phyloP scores from a whole-genome alignment of 164 flowering plant species.

The Chloranthus sessilifolius region DNA sequence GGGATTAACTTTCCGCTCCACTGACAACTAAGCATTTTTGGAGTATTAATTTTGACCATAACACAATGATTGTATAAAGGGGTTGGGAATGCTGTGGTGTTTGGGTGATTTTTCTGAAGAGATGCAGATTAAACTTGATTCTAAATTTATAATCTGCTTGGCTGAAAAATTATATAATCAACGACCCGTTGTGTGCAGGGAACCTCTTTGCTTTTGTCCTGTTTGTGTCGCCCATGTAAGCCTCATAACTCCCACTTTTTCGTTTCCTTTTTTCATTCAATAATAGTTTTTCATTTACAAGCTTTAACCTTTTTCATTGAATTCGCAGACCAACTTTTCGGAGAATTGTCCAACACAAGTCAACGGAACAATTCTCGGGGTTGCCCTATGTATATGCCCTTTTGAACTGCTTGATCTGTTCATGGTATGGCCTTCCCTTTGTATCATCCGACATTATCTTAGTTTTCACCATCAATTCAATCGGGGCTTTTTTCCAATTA shows the following conservation, averaged over 20 bases:
- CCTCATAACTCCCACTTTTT: no score
- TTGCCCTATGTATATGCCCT: constrained; percentile 79
- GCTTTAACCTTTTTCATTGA: not conserved
- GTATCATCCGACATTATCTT: constrained; percentile 43
- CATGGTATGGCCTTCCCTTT: constrained; percentile 71
- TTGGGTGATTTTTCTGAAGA: no score
- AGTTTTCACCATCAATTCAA: constrained; percentile 65
- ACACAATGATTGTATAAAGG: no score
- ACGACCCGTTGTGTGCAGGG: constrained; percentile 42
- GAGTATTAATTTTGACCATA: no score
- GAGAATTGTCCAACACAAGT: constrained; percentile 58
- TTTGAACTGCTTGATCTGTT: constrained; percentile 65
- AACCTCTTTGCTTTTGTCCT: constrained; percentile 83
- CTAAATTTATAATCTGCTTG: no score
- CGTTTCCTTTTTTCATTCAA: not conserved
- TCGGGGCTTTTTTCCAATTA: constrained; percentile 67
- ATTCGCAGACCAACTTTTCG: constrained; percentile 73
- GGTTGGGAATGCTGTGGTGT: no score
- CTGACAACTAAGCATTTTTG: no score
- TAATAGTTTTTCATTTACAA: no score
- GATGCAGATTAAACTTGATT: no score
- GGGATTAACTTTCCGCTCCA: no score
- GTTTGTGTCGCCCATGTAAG: no score
- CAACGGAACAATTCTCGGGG: constrained; percentile 86
- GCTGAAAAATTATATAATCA: no score